These are phyloP conservation scores for Alternaria sp. DNA, from an alignment of 2,329 filamentous ascomycete species.

Conservation along the genomic window DNA sequence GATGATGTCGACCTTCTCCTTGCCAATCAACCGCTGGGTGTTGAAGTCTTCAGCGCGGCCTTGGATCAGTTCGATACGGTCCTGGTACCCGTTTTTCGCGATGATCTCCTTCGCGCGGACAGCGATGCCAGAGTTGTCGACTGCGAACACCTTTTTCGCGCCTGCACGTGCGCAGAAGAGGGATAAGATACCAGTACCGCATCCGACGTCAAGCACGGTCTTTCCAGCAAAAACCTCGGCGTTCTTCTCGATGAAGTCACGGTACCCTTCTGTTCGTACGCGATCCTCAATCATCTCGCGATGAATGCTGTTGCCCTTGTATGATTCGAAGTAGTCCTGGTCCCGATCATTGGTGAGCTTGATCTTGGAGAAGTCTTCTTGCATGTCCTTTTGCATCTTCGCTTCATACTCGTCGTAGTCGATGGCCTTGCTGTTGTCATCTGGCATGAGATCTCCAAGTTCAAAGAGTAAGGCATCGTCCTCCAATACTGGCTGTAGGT, in stretches of 20 bases:
- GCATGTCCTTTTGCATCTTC: slow-evolving; percentile 51
- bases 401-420: slow-evolving; percentile 47
- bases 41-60: slow-evolving; percentile 88
- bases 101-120: slow-evolving; percentile 85
- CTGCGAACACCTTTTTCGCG: slow-evolving; percentile 83
- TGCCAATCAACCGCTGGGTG: slow-evolving; percentile 61
- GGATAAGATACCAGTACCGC: slow-evolving; percentile 80
- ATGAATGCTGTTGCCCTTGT: slow-evolving; percentile 77
- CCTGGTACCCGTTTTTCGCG: slow-evolving; percentile 76
- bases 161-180: slow-evolving; percentile 95
- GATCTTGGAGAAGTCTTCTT: slow-evolving; percentile 38
- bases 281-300: slow-evolving; percentile 94
- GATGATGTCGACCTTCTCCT: slow-evolving; percentile 82
- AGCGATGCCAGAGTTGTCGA: slow-evolving; percentile 92
- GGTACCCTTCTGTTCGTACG: slow-evolving; percentile 87
- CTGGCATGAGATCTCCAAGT: slow-evolving; percentile 73
- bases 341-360: slow-evolving; percentile 56
- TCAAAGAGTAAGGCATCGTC: slow-evolving; percentile 90
- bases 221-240: slow-evolving; percentile 87
- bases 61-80: slow-evolving; percentile 78
- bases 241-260: slow-evolving; percentile 93
- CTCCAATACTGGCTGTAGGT: slow-evolving; percentile 81
- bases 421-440: slow-evolving; percentile 32
- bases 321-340: slow-evolving; percentile 68
- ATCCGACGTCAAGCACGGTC: slow-evolving; percentile 88